Evolutionary conservation across 176 grass and related monocot genomes (phyloP), one percentile per base, ranked within the genome.

Genomic region (Eragrostis nindensis): DNA sequence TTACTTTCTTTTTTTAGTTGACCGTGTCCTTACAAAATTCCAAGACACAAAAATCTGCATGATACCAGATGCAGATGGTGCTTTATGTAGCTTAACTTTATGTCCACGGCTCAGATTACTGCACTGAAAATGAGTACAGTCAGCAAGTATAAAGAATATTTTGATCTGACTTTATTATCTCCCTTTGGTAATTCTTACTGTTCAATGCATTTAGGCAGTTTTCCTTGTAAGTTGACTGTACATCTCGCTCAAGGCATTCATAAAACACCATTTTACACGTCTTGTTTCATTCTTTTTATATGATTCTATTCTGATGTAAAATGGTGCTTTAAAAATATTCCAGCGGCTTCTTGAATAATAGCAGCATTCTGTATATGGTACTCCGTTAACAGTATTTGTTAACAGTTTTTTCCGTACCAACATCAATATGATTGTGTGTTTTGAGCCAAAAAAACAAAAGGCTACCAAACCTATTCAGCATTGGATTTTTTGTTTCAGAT

Each of bases 1-100:
- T 59, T 66, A 44, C 57, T 10, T 25, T 75, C 11, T 85, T n/a
- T 86, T 65, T 55, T 19, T 82, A n/a, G n/a, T 77, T 45, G 40
- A 40, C 8, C 1, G 4, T 76, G 54, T 69, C 25, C 46, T 65
- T 71, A 18, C 38, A 13, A 68, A 80, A 15, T 47, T 80, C 38
- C 25, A 76, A 68, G 50, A 38, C 54, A 19, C 19, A 25, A 17
- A 22, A 68, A 26, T 74, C 30, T 39, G 8, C 50, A 75, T 32
- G 52, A 49, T 69, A 57, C 66, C 27, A 72, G 79, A n/a, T n/a
- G n/a, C n/a, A n/a, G n/a, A 77, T 73, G 66, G 7, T 13, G 2
- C 2, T 1, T 60, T 8, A 1, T 2, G 0, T 60, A 18, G 74
- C 43, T 70, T 84, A 77, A 52, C 13, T 43, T 21, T 62, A 27